These are phyloP conservation scores for Berberis thunbergii DNA, from an alignment of 164 flowering plant species.

Conservation along the genomic window DNA sequence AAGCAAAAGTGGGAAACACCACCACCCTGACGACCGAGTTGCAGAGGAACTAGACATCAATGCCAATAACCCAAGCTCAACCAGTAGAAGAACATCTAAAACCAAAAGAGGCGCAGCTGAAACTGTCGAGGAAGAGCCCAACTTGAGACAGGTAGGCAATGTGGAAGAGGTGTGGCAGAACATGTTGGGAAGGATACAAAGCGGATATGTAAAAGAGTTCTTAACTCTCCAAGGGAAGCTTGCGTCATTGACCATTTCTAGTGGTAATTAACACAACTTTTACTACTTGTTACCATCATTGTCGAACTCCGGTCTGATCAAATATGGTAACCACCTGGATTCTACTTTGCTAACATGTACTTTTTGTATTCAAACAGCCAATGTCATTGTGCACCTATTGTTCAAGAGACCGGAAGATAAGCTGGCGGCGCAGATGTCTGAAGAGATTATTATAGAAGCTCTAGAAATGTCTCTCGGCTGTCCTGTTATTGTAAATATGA, in stretches of 20 bases:
- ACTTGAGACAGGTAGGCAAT: constrained; percentile 14
- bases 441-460: constrained; percentile 25
- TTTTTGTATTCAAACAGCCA: constrained; percentile 15
- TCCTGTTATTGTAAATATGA: constrained; percentile 26
- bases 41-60: constrained; percentile 8
- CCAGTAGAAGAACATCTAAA: neutral
- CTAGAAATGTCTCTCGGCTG: constrained; percentile 21
- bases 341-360: neutral
- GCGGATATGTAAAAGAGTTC: constrained; percentile 20
- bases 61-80: constrained; percentile 6
- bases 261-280: constrained; percentile 17
- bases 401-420: constrained; percentile 28
- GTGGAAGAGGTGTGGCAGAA: constrained; percentile 27
- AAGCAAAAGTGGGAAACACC: constrained; percentile 6
- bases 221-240: constrained; percentile 20
- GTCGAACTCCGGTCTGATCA: neutral
- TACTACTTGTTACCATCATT: neutral
- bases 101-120: constrained; percentile 7
- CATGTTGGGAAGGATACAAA: constrained; percentile 18
- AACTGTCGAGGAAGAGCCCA: constrained; percentile 8
- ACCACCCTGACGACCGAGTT: constrained; percentile 3
- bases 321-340: neutral
- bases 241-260: constrained; percentile 26
- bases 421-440: constrained; percentile 23
- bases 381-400: constrained; percentile 30